Conservation (phyloP, 805 yeast genomes). For the Hanseniaspora pseudoguilliermondii region DNA sequence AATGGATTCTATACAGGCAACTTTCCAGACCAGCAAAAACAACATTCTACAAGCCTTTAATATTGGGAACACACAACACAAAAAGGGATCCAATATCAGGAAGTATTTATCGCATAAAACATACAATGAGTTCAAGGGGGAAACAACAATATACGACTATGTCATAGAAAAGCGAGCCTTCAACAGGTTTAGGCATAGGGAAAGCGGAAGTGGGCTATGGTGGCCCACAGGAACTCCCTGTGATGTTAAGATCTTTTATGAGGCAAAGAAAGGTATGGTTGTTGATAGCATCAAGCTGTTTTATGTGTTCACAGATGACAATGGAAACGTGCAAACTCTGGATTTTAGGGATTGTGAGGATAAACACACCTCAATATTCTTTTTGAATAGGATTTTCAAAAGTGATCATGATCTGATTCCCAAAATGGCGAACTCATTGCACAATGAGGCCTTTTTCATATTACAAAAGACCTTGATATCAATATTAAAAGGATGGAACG, state of each 20-base stretch:
- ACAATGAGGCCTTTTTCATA: neutral
- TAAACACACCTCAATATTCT: constrained; percentile 2
- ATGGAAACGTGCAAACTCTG: neutral
- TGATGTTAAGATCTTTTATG: neutral
- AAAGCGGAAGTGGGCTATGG: neutral
- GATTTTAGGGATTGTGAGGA: constrained; percentile 8
- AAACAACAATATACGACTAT: neutral
- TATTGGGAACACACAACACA: neutral
- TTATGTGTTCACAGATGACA: neutral
- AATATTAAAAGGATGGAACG: constrained; percentile 12
- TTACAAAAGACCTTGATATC: constrained; percentile 1
- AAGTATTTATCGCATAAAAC: neutral
- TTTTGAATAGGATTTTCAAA: constrained; percentile 1
- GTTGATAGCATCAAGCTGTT: neutral
- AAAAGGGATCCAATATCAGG: neutral
- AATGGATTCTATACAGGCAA: neutral
- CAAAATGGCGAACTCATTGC: neutral
- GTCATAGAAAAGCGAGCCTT: neutral
- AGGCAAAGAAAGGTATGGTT: neutral
- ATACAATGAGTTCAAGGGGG: neutral
- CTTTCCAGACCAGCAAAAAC: neutral
- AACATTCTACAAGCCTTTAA: neutral
- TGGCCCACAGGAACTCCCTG: constrained; percentile 1
- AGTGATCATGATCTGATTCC: constrained; percentile 5
- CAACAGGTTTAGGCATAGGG: neutral